These are phyloP conservation scores for Nicotiana benthamiana DNA, from an alignment of 257 asterid genomes.

Conservation along the genomic window DNA sequence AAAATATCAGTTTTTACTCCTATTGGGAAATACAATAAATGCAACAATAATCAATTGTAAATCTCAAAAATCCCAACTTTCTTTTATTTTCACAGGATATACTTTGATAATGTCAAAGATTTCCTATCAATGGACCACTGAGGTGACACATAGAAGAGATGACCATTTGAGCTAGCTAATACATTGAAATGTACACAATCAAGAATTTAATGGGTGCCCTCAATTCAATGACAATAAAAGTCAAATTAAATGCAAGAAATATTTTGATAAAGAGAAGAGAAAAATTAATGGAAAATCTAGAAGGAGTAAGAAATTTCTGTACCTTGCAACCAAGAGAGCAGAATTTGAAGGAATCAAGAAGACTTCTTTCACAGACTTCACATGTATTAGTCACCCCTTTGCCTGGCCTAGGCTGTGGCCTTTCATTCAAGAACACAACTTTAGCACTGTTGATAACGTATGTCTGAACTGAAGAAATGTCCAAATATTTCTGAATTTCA, in stretches of 20 bases:
- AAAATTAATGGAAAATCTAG: not conserved
- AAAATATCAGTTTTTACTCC: not conserved
- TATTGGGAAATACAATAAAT: not conserved
- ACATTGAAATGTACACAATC: not conserved
- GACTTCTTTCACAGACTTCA: slow-evolving; percentile 8
- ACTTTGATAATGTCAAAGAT: not conserved
- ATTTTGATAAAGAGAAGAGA: not conserved
- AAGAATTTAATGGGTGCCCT: not conserved
- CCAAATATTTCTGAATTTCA: slow-evolving; percentile 8
- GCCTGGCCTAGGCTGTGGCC: slow-evolving; percentile 14
- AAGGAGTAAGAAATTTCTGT: not conserved
- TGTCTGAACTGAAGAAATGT: slow-evolving; percentile 2
- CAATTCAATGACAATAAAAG: not conserved
- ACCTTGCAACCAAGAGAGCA: slow-evolving; percentile 19
- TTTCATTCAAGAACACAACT: slow-evolving; percentile 12
- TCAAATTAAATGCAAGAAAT: not conserved
- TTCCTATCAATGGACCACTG: not conserved
- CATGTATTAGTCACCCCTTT: slow-evolving; percentile 7
- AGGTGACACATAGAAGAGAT: not conserved
- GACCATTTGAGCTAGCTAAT: not conserved
- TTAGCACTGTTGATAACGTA: slow-evolving; percentile 15
- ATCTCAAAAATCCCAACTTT: not conserved
- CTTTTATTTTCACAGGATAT: not conserved
- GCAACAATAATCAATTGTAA: not conserved
- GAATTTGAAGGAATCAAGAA: slow-evolving; percentile 13